Conservation (phyloP, 148 eudicot species). For the Fagopyrum esculentum region DNA sequence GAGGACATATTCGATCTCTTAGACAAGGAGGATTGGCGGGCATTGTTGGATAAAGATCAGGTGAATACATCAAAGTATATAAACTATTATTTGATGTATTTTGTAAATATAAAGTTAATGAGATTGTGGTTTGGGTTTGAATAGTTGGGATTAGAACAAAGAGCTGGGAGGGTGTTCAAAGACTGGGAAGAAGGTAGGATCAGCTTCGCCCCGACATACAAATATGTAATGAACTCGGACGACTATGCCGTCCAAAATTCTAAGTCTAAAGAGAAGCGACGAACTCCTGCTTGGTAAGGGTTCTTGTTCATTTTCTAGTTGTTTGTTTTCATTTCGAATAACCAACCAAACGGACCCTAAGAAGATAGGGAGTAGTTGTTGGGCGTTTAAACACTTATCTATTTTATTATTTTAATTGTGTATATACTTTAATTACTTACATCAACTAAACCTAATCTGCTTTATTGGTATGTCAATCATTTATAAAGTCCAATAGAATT, state of each 20-base stretch:
- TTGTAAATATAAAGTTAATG: neutral
- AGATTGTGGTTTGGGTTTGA: neutral
- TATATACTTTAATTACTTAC: neutral
- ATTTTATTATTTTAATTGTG: neutral
- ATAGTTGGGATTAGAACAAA: constrained; percentile 55
- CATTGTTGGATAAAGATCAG: constrained; percentile 64
- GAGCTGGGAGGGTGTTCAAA: constrained; percentile 50
- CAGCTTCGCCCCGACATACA: constrained; percentile 58
- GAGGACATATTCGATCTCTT: constrained; percentile 34
- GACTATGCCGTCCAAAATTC: constrained; percentile 33
- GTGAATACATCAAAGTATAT: constrained; percentile 13
- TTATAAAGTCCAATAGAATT: neutral
- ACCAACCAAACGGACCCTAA: neutral
- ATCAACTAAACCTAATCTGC: neutral
- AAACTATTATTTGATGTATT: neutral
- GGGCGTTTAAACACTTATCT: constrained; percentile 4
- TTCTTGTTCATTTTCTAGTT: neutral
- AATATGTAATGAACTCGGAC: constrained; percentile 48
- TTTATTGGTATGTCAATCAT: neutral
- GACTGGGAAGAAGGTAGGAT: constrained; percentile 68
- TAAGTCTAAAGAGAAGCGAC: constrained; percentile 37
- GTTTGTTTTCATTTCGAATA: neutral
- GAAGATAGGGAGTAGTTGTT: neutral
- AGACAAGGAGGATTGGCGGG: constrained; percentile 46
- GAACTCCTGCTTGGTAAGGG: constrained; percentile 70